phyloP scores from a whole-genome alignment of 106 monocot genomes.

The Narthecium ossifragum region DNA sequence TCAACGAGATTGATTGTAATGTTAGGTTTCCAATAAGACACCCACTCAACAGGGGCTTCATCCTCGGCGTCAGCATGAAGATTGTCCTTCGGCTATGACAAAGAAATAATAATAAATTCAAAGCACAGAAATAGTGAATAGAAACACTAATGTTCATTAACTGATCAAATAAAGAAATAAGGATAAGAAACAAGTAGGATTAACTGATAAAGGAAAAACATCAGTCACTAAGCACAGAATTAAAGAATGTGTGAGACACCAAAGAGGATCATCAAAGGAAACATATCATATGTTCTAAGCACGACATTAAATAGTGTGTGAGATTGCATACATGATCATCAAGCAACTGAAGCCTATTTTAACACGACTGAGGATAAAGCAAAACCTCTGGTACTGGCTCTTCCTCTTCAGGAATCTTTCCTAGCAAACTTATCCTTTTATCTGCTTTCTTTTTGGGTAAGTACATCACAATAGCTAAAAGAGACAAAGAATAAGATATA shows the following conservation, averaged over 20 bases:
- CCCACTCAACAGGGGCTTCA: conserved; percentile 61
- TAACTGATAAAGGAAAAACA: background rate
- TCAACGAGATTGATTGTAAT: conserved; percentile 92
- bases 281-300: background rate
- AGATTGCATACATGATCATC: too few species aligned
- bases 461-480: conserved; percentile 76
- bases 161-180: background rate
- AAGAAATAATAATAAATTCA: conserved; percentile 1
- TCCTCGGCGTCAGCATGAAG: conserved; percentile 31
- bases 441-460: conserved; percentile 71
- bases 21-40: conserved; percentile 96
- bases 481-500: background rate
- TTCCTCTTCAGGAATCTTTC: conserved; percentile 31
- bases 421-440: conserved; percentile 74
- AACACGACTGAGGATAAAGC: conserved; percentile 2
- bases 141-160: background rate
- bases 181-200: background rate
- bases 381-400: conserved; percentile 38
- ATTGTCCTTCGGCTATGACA: conserved; percentile 39
- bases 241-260: background rate
- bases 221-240: background rate
- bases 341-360: background rate
- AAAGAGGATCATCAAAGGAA: background rate
- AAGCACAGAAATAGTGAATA: background rate
- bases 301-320: background rate